A percentile compares a stretch with the other conserved stretches of the same genome.
Conservation (phyloP, 2,329 filamentous ascomycete genomes). For the Hortaea sp. region DNA sequence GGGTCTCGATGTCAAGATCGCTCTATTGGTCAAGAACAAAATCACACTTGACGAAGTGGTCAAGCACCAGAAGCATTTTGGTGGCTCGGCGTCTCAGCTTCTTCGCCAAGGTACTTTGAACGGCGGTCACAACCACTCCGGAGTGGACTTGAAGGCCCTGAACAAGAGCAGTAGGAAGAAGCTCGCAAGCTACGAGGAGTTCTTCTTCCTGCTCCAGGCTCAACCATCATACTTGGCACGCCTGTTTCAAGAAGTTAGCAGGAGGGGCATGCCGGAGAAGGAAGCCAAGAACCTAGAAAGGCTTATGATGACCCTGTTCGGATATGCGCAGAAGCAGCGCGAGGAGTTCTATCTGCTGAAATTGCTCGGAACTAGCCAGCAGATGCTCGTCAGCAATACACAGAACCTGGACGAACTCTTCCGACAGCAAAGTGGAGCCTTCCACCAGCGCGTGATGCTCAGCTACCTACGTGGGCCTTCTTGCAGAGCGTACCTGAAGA, state of each 20-base stretch:
- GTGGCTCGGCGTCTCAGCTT: constrained; percentile 44
- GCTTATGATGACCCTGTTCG: constrained; percentile 91
- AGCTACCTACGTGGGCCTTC: constrained; percentile 86
- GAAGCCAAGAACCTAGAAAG: constrained; percentile 89
- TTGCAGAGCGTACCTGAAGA: constrained; percentile 84
- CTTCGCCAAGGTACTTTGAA: constrained; percentile 19
- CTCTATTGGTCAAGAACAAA: constrained; percentile 96
- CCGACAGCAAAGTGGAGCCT: constrained; percentile 65
- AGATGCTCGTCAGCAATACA: constrained; percentile 73
- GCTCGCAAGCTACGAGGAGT: constrained; percentile 90
- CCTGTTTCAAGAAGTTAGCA: constrained; percentile 73
- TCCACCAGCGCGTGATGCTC: constrained; percentile 78
- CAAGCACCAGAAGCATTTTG: constrained; percentile 91
- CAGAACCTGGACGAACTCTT: constrained; percentile 71
- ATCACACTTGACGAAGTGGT: constrained; percentile 97
- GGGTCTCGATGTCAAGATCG: constrained; percentile 97
- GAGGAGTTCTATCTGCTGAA: constrained; percentile 97
- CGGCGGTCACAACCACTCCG: constrained; percentile 50
- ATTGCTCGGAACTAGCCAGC: constrained; percentile 69
- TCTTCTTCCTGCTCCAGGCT: constrained; percentile 95
- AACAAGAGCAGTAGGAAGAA: constrained; percentile 96
- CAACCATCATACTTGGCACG: constrained; percentile 90
- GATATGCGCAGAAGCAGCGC: constrained; percentile 89
- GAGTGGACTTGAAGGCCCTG: constrained; percentile 88
- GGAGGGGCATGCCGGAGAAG: constrained; percentile 77